Base-by-base conservation (phyloP, 2,329 filamentous ascomycete genomes). In the Calonectria hongkongensis region DNA sequence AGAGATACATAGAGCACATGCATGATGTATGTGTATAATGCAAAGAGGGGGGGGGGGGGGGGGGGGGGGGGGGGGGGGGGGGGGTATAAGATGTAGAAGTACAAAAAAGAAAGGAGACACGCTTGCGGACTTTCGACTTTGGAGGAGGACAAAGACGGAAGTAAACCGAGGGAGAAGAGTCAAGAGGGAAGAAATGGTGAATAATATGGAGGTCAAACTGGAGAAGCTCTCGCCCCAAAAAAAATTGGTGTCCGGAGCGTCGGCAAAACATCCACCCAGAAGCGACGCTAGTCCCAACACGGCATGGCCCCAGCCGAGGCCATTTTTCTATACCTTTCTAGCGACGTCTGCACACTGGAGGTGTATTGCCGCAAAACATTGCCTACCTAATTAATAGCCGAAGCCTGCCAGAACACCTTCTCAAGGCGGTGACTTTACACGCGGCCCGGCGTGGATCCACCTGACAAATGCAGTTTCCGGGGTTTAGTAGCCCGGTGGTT, bases 201-300 rank as follows among this genome's bases (percentile, higher is more conserved):
- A 77, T 77, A 68, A 78, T 79, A 79, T 76, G 78, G 77, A 75
- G 75, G 78, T 72, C 75, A 68, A 68, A 75, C 76, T 74, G 76
- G 72, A 76, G 74, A 75, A 76, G 70, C 71, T 75, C 71, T 60
- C 76, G 79, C 73, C 79, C 81, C 81, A 80, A 82, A 85, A 33
- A 86, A 86, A 86, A 83, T 85, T 83, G 84, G 82, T 79, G 81
- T 60, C 77, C 82, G 80, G 83, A 81, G 79, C 30, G 72, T 84
- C 84, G 84, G 84, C 79, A 84, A 86, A 85, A 85, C 81, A 80
- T 82, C 81, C 80, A 77, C 79, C 77, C 79, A 81, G 78, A 60
- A 73, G 41, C 18, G 68, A 75, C 74, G 78, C 82, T 85, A 85
- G 75, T 3, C 83, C 77, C 0, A 63, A 79, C 76, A 1, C 0